Base-by-base conservation (phyloP, 805 yeast species). In the Monosporozyma solicola region DNA sequence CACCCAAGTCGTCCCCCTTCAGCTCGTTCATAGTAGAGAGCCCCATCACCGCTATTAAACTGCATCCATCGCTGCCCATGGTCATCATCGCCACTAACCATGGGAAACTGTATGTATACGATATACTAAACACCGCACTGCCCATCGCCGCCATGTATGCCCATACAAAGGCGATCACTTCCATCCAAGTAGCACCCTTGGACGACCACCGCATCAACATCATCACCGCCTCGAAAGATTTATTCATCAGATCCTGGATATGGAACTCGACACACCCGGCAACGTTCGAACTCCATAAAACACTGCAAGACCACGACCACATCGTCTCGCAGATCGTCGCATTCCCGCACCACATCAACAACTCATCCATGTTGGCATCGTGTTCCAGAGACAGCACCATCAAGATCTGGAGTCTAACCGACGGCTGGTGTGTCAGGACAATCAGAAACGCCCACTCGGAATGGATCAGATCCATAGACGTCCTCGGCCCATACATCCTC, bases 271-370 rank as follows among this genome's bases (percentile, higher is more conserved):
- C 2, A 8, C 15, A 2, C 5, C 29, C 41, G 47, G 20, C 44
- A 5, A 32, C 73, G 78, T 13, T 78, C 61, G 75, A 74, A 43
- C 78, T 84, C 47, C 64, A 80, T 1, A 74, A 88, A 39, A 81
- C 89, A 0, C 68, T 91, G 24, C 70, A 82, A 0, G 97, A 97
- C 11, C 98, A 91, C 69, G 95, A 89, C 55, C 96, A 91, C 65
- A 80, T 94, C 1, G 82, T 91, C 0, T 86, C 95, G 0, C 71
- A 80, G 0, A 72, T 87, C 7, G 70, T 72, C 13, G 83, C 85
- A 3, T 57, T 58, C 49, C 24, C 41, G 11, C 3, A 46, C 11
- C 8, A 7, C 8, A 47, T 20, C 11, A 20, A 22, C 15, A 33
- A 33, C 20, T 13, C 24, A 7, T 13, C 50, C 47, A 63, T 73